Percentiles rank a stretch among this genome's conserved stretches.
phyloP scores from a whole-genome alignment of 192 early-diverging fungal species.

The Phlyctochytrium planicorne region DNA sequence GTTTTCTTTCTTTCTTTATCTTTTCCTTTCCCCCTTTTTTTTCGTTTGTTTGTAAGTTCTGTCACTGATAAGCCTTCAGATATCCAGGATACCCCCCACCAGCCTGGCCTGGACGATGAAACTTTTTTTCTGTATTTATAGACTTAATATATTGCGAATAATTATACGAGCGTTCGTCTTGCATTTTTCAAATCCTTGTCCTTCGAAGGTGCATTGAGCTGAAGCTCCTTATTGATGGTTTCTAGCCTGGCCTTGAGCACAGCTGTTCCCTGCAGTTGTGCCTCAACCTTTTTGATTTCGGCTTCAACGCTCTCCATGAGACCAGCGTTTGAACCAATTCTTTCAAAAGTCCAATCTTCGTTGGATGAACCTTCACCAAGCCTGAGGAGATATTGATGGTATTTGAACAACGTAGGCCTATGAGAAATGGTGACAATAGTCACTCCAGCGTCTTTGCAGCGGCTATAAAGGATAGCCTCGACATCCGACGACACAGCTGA shows the following conservation, averaged over 20 bases:
- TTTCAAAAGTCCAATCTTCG: conserved; percentile 43
- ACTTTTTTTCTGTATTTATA: not conserved
- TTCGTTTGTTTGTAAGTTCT: too few species aligned
- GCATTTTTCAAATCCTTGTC: conserved; percentile 1
- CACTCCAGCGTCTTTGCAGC: conserved; percentile 63
- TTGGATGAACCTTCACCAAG: conserved; percentile 41
- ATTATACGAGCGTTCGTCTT: not conserved
- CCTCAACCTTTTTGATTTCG: conserved; percentile 44
- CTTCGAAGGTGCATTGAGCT: not conserved
- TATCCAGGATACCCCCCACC: not conserved
- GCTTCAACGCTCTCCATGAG: conserved; percentile 35
- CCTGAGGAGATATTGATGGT: conserved; percentile 62
- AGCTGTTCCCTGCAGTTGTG: conserved; percentile 33
- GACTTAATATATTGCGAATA: not conserved
- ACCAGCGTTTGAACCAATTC: conserved; percentile 31
- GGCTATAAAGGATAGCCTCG: conserved; percentile 81
- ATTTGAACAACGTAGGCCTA: conserved; percentile 91
- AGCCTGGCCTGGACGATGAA: not conserved
- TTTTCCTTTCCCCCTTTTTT: too few species aligned
- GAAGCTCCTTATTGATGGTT: conserved; percentile 47
- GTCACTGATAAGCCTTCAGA: too few species aligned
- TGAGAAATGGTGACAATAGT: conserved; percentile 93
- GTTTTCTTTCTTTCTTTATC: not conserved
- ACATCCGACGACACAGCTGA: conserved; percentile 89
- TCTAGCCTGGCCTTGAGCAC: conserved; percentile 35